Evolutionary conservation across 176 grass and related monocot species (phyloP).

Genomic region (Triticum monococcum): DNA sequence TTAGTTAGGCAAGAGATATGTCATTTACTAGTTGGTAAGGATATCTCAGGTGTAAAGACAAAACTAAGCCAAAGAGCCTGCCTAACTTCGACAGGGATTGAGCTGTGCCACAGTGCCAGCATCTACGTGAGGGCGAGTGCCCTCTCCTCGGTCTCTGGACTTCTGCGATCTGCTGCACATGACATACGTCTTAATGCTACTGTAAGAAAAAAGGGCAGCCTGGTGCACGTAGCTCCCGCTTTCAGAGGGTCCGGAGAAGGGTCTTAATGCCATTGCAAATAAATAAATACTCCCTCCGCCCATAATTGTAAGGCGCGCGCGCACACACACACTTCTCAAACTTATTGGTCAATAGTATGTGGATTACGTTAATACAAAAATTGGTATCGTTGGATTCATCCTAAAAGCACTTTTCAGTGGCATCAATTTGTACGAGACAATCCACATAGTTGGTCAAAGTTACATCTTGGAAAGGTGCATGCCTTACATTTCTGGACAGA

Average conservation of each 20-base stretch:
- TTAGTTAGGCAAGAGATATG: neutral
- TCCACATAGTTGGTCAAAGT: neutral
- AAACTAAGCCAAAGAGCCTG: neutral
- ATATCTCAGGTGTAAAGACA: neutral
- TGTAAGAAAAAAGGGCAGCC: neutral
- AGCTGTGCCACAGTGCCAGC: neutral
- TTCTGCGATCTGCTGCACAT: neutral
- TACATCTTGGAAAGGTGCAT: neutral
- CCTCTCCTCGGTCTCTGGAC: neutral
- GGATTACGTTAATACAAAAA: neutral
- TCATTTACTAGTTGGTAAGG: neutral
- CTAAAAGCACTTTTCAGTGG: neutral
- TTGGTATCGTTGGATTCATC: neutral
- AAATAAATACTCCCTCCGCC: neutral
- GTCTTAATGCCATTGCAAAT: neutral
- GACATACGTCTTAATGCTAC: neutral
- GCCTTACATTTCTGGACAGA: neutral
- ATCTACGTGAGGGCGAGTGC: neutral
- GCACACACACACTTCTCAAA: neutral
- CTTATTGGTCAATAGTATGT: neutral
- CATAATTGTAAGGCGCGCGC: neutral
- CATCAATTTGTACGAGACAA: neutral
- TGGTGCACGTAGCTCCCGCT: too few relatives aligned
- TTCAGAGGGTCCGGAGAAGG: too few relatives aligned
- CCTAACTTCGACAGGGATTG: neutral